Percentiles rank a stretch among this genome's conserved stretches.
phyloP scores from a whole-genome alignment of 176 grass and related monocot genomes.

The Eragrostis nindensis region DNA sequence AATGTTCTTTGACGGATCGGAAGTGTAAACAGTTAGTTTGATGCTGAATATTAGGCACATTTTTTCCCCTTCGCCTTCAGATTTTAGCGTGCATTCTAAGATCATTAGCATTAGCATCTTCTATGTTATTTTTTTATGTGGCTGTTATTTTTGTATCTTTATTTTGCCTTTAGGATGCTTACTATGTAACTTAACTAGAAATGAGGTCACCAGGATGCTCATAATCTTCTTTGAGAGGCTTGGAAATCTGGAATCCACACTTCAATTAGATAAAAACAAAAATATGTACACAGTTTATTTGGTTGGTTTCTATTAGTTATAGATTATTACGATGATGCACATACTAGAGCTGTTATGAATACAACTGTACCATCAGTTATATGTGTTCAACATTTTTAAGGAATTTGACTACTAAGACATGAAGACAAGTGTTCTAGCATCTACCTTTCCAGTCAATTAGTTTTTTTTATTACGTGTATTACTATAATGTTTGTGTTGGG shows the following conservation, averaged over 20 bases:
- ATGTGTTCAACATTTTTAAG: constrained; percentile 21
- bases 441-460: background rate
- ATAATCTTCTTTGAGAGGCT: too few relatives aligned
- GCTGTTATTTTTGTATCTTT: constrained; percentile 1
- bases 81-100: background rate
- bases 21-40: constrained; percentile 12
- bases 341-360: constrained; percentile 17
- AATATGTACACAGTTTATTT: background rate
- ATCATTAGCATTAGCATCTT: constrained; percentile 11
- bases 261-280: background rate
- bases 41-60: background rate
- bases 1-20: constrained; percentile 7
- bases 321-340: background rate
- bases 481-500: background rate
- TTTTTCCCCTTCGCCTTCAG: background rate
- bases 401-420: background rate
- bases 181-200: constrained; percentile 14
- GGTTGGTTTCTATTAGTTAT: background rate
- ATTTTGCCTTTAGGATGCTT: background rate
- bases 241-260: background rate
- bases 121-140: background rate
- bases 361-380: constrained; percentile 18
- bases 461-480: constrained; percentile 22
- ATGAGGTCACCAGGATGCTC: background rate
- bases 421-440: background rate